phyloP scores from a whole-genome alignment of 108 stramenopile genomes.

The Nitzschia putrida region DNA sequence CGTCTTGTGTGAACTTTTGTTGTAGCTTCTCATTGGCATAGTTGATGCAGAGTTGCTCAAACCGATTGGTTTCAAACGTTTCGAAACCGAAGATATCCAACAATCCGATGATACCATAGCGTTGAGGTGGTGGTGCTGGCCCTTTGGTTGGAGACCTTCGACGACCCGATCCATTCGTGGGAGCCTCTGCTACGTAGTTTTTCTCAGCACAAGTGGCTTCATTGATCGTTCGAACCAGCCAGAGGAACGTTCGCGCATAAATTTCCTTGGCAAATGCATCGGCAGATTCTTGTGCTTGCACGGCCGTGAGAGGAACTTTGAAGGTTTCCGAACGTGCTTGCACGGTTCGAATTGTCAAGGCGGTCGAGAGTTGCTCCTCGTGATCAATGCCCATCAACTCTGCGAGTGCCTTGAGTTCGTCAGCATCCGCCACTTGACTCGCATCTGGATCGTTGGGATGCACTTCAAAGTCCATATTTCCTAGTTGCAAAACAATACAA shows the following conservation, averaged over 20 bases:
- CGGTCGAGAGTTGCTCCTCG: conserved; percentile 33
- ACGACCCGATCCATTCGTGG: neutral
- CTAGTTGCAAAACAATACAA: conserved; percentile 81
- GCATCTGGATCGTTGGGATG: conserved; percentile 55
- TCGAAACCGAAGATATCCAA: conserved; percentile 98
- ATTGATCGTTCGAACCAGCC: conserved; percentile 92
- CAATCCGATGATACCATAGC: conserved; percentile 74
- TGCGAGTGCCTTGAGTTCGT: conserved; percentile 63
- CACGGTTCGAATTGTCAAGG: conserved; percentile 80
- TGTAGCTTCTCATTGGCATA: conserved; percentile 97
- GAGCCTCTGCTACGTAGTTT: conserved; percentile 27
- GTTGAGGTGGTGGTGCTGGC: conserved; percentile 2
- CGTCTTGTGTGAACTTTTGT: conserved; percentile 85
- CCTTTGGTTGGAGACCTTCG: neutral
- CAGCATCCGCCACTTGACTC: conserved; percentile 43
- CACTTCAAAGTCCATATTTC: conserved; percentile 79
- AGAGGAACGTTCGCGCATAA: conserved; percentile 91
- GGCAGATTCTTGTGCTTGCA: conserved; percentile 78
- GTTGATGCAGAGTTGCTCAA: conserved; percentile 96
- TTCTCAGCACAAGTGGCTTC: conserved; percentile 75
- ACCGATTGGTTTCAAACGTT: conserved; percentile 85
- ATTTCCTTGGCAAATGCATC: conserved; percentile 97
- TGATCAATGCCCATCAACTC: conserved; percentile 73
- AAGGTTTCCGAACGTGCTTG: conserved; percentile 72
- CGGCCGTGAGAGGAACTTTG: conserved; percentile 73